A percentile compares a stretch with the other conserved stretches of the same genome.
Evolutionary conservation across 805 yeast genomes (phyloP).

Genomic region (Starmerella ratchasimensis): DNA sequence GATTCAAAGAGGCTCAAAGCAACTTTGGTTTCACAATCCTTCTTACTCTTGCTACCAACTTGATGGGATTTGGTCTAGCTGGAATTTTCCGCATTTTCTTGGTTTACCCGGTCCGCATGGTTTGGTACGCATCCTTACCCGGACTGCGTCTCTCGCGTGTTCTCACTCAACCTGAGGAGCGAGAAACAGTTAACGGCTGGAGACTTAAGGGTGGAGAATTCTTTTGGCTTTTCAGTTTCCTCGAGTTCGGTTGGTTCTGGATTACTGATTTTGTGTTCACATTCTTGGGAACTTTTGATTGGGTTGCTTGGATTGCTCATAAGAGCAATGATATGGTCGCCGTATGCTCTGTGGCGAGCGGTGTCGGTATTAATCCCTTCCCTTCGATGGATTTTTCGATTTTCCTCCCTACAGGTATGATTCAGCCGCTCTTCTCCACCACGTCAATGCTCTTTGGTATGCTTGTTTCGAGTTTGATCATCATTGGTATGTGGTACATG

Average conservation of each 20-base stretch:
- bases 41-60: conserved; percentile 42
- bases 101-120: conserved; percentile 37
- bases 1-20: conserved; percentile 23
- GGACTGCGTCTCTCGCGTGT: conserved; percentile 38
- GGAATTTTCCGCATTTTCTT: conserved; percentile 47
- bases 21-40: conserved; percentile 39
- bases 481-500: conserved; percentile 30
- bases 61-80: conserved; percentile 55
- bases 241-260: conserved; percentile 45
- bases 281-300: conserved; percentile 46
- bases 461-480: conserved; percentile 35
- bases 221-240: conserved; percentile 32
- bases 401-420: conserved; percentile 34
- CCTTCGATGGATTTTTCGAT: conserved; percentile 34
- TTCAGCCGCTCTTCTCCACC: conserved; percentile 33
- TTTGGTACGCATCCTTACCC: conserved; percentile 44
- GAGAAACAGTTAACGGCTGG: conserved; percentile 42
- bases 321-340: conserved; percentile 44
- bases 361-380: conserved; percentile 37
- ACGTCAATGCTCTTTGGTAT: conserved; percentile 29
- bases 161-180: conserved; percentile 22
- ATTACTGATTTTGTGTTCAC: conserved; percentile 51
- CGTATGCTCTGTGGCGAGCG: conserved; percentile 40
- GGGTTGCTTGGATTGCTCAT: conserved; percentile 44
- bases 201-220: conserved; percentile 37